Conservation (phyloP, 2,329 filamentous ascomycete genomes). For the Trichoderma lentiforme region DNA sequence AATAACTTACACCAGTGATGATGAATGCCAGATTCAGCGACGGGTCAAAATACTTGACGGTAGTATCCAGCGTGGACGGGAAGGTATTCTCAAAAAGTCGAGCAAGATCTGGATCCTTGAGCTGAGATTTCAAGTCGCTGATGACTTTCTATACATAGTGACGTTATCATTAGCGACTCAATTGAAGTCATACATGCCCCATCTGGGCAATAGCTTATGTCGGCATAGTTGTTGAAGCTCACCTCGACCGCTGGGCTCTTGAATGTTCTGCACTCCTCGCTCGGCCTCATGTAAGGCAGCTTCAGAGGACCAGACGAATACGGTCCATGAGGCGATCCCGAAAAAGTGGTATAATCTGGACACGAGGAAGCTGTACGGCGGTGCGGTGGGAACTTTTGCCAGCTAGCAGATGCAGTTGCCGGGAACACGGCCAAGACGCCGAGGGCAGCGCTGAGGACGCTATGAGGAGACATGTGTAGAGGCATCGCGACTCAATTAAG, state of each 20-base stretch:
- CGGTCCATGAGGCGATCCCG: conserved; percentile 24
- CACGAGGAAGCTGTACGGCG: conserved; percentile 24
- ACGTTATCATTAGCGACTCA: not conserved
- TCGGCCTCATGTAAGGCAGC: conserved; percentile 29
- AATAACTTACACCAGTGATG: conserved; percentile 71
- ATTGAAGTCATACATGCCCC: not conserved
- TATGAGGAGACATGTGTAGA: not conserved
- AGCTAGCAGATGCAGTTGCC: not conserved
- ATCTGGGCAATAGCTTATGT: not conserved
- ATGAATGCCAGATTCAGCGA: conserved; percentile 69
- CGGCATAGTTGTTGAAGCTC: not conserved
- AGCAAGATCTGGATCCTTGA: conserved; percentile 61
- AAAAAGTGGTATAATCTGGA: conserved; percentile 26
- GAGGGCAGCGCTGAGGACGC: conserved; percentile 1
- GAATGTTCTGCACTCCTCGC: conserved; percentile 28
- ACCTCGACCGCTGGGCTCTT: conserved; percentile 29
- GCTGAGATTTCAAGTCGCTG: conserved; percentile 36
- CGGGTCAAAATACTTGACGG: conserved; percentile 70
- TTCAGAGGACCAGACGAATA: conserved; percentile 23
- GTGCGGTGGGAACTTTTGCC: conserved; percentile 14
- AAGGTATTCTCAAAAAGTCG: conserved; percentile 81
- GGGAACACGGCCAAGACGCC: conserved; percentile 15
- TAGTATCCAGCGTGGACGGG: conserved; percentile 79
- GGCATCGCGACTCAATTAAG: not conserved
- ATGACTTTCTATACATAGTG: conserved; percentile 26